Evolutionary conservation across 495 filamentous ascomycete genomes (phyloP).

Genomic region (Tuber calosporum): DNA sequence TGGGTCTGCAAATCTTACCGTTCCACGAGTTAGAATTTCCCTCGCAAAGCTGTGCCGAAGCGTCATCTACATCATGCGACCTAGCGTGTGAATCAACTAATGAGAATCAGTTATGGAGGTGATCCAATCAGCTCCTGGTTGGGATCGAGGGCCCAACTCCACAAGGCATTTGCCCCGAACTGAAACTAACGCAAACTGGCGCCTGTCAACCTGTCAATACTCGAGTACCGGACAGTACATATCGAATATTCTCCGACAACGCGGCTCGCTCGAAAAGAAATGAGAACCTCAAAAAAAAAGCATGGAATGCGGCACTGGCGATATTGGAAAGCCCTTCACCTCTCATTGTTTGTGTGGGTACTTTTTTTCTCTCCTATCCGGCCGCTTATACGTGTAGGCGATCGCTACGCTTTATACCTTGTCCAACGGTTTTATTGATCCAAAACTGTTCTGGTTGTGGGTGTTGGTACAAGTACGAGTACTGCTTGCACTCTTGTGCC

Average conservation of each 20-base stretch:
- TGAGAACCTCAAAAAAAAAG: background rate
- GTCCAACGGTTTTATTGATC: background rate
- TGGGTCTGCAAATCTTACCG: slow-evolving; percentile 39
- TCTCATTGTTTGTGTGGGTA: background rate
- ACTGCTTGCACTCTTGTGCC: background rate
- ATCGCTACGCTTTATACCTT: background rate
- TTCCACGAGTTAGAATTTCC: slow-evolving; percentile 36
- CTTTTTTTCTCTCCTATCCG: background rate
- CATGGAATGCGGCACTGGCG: background rate
- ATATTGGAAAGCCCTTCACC: background rate
- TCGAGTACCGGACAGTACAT: no score
- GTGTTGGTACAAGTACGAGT: background rate
- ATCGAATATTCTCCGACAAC: slow-evolving; percentile 32
- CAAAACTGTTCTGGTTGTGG: background rate
- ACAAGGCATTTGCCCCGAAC: slow-evolving; percentile 30
- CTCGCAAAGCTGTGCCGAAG: slow-evolving; percentile 36
- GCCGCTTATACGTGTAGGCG: background rate
- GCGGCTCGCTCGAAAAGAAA: slow-evolving; percentile 8
- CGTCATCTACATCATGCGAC: slow-evolving; percentile 39
- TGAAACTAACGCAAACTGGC: slow-evolving; percentile 37
- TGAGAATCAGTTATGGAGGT: slow-evolving; percentile 15
- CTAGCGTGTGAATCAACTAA: slow-evolving; percentile 30
- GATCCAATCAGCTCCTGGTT: slow-evolving; percentile 28
- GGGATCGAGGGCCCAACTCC: slow-evolving; percentile 28
- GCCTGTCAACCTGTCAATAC: slow-evolving; percentile 32